Conservation (phyloP, 2,329 filamentous ascomycete genomes). For the Aspergillus aculeatinus region DNA sequence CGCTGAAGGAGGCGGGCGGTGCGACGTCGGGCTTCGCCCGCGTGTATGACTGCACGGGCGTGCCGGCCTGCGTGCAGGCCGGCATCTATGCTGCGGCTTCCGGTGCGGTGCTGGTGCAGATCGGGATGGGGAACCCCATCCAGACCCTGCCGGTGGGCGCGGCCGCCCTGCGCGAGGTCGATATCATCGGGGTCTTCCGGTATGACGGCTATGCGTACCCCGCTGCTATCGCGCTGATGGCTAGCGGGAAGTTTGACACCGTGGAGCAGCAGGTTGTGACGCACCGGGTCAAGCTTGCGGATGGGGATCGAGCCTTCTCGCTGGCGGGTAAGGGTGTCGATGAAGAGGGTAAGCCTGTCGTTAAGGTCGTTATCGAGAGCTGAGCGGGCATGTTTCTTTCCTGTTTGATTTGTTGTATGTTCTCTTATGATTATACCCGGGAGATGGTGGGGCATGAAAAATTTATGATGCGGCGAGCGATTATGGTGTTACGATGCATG, state of each 20-base stretch:
- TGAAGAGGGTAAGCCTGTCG: constrained; percentile 52
- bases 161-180: constrained; percentile 56
- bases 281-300: constrained; percentile 50
- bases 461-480: too few species aligned
- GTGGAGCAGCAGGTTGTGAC: constrained; percentile 55
- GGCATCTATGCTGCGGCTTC: constrained; percentile 48
- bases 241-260: constrained; percentile 49
- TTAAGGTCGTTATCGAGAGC: constrained; percentile 53
- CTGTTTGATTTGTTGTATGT: neutral
- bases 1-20: constrained; percentile 28
- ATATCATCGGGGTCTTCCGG: constrained; percentile 58
- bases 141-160: constrained; percentile 56
- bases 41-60: constrained; percentile 49
- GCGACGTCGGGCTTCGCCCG: constrained; percentile 40
- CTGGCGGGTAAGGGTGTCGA: constrained; percentile 53
- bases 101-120: constrained; percentile 54
- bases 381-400: neutral
- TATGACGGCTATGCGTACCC: constrained; percentile 56
- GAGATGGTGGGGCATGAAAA: too few species aligned
- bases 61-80: constrained; percentile 46
- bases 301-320: constrained; percentile 53
- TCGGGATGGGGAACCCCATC: constrained; percentile 58
- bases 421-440: too few species aligned
- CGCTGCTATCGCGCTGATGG: constrained; percentile 54
- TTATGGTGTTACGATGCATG: too few species aligned